phyloP scores from a whole-genome alignment of 495 filamentous ascomycete species.

The Penicillium lividum region DNA sequence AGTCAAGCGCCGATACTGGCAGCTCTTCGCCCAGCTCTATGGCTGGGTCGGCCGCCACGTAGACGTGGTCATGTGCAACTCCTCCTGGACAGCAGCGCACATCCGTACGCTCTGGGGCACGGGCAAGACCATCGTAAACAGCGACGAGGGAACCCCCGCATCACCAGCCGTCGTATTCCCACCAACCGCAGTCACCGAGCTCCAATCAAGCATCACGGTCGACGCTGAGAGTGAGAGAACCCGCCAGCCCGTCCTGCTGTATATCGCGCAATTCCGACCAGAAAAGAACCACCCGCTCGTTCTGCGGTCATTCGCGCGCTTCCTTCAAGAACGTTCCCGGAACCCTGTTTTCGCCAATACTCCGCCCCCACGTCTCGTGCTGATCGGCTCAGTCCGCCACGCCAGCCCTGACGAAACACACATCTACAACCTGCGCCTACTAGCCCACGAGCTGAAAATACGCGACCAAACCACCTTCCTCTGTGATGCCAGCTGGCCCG shows the following conservation, averaged over 20 bases:
- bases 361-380: conserved; percentile 58
- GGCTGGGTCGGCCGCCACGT: conserved; percentile 74
- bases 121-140: conserved; percentile 26
- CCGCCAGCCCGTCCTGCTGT: conserved; percentile 72
- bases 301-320: conserved; percentile 77
- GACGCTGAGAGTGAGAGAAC: conserved; percentile 61
- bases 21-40: conserved; percentile 78
- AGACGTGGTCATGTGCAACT: conserved; percentile 96
- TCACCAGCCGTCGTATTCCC: conserved; percentile 75
- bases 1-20: conserved; percentile 81
- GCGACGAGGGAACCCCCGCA: conserved; percentile 25
- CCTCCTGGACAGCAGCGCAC: conserved; percentile 86
- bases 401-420: conserved; percentile 74
- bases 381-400: conserved; percentile 87
- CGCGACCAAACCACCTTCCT: conserved; percentile 82
- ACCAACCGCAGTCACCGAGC: conserved; percentile 82
- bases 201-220: conserved; percentile 70
- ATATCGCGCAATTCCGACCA: conserved; percentile 95
- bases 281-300: conserved; percentile 94
- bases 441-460: conserved; percentile 85
- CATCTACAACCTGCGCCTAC: conserved; percentile 85
- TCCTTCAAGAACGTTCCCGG: conserved; percentile 53
- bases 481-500: conserved; percentile 83
- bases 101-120: conserved; percentile 77
- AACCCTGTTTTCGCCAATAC: conserved; percentile 40